A percentile compares a stretch with the other conserved stretches of the same genome.
phyloP scores from a whole-genome alignment of 495 filamentous ascomycete genomes.

The Xylona heveae region DNA sequence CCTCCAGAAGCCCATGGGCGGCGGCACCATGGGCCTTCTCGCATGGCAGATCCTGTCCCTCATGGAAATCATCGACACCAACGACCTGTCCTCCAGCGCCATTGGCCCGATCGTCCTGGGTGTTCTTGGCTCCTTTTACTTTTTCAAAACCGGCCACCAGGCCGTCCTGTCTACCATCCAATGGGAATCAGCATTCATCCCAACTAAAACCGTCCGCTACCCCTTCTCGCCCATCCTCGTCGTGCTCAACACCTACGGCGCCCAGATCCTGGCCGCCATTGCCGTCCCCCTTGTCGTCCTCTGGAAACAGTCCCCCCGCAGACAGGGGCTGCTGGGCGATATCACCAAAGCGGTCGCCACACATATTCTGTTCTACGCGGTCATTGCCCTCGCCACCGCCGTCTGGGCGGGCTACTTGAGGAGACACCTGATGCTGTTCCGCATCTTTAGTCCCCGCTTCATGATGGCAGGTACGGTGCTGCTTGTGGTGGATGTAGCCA shows the following conservation, averaged over 20 bases:
- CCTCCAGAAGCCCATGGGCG: conserved; percentile 88
- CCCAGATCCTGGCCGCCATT: conserved; percentile 61
- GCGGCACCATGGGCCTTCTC: conserved; percentile 56
- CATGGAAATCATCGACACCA: conserved; percentile 70
- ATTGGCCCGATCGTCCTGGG: conserved; percentile 74
- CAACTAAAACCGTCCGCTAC: conserved; percentile 61
- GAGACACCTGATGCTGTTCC: conserved; percentile 87
- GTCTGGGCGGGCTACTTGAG: conserved; percentile 73
- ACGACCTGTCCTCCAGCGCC: conserved; percentile 39
- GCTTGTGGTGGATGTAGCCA: conserved; percentile 55
- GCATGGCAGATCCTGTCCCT: conserved; percentile 72
- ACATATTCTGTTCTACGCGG: conserved; percentile 61
- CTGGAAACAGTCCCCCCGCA: conserved; percentile 44
- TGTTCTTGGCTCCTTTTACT: conserved; percentile 74
- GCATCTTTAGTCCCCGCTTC: conserved; percentile 82
- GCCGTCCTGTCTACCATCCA: conserved; percentile 74
- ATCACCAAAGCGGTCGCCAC: conserved; percentile 47
- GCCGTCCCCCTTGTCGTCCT: conserved; percentile 63
- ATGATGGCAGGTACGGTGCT: conserved; percentile 62
- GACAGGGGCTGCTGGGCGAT: conserved; percentile 38
- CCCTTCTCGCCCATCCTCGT: conserved; percentile 76
- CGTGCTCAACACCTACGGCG: conserved; percentile 67
- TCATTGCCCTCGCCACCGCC: conserved; percentile 61
- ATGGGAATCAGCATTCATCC: conserved; percentile 94
- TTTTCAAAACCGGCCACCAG: conserved; percentile 96